Evolutionary conservation across 805 yeast genomes (phyloP), one percentile per base, ranked within the genome.

Genomic region (Tetrapisispora nanseiensis): DNA sequence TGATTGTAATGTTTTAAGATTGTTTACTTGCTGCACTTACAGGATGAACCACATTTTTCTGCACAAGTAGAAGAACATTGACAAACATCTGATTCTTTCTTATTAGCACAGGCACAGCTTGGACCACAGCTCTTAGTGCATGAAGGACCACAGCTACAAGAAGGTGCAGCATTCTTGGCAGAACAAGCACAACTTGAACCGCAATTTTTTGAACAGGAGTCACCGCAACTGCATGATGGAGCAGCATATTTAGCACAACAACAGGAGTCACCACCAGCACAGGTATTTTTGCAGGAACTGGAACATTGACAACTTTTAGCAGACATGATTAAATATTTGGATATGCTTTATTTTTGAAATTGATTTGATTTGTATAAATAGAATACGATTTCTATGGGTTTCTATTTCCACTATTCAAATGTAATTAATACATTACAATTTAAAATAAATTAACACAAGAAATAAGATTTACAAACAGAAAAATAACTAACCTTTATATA

Each of bases 261-360:
- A n/a, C 39, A 36, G 16, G 39, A 27, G 20, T 23, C 23, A 36
- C 26, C 39, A 24, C 21, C 20, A 9, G 28, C n/a, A 22, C 40
- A 37, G n/a, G 16, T 29, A 20, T 15, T 28, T 13, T 28, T 23
- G 15, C 34, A 29, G 29, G 33, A 11, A 12, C 18, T 3, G 30
- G 19, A 21, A 37, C 35, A 30, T 29, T 29, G 28, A 16, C 40
- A 37, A 3, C 3, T 4, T 22, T 15, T 16, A 33, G 37, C 27
- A n/a, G 37, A 33, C 37, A 33, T 33, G n/a, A n/a, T n/a, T n/a
- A n/a, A n/a, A n/a, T n/a, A n/a, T 22, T 33, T 33, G 22, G 19
- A n/a, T 29, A 29, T 29, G n/a, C n/a, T 10, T 19, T 19, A 5
- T 19, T 33, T 33, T 33, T 6, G 20, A 13, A 22, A 21, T 33